Base-by-base conservation (phyloP, 305 asterid genomes). In the Ajuga reptans region DNA sequence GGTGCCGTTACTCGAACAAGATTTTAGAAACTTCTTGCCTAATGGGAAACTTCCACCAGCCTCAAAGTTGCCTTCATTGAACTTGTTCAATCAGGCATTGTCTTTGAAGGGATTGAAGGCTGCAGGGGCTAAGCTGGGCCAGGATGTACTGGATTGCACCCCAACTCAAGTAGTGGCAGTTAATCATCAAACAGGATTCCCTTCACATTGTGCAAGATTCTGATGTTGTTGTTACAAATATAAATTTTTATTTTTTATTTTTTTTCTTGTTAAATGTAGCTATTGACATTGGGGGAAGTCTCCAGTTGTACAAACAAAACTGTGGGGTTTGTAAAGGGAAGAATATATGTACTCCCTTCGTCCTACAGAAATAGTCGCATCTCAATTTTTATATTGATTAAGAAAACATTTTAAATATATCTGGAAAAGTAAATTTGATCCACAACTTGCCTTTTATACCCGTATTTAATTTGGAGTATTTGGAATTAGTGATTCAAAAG, bases 11-110 rank as follows among this genome's bases (percentile, higher is more conserved):
- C 2, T 92, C 80, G 80, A 84, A 33, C 78, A 84, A 45, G 97
- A 92, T 54, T 92, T 92, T 52, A 82, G 74, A 65, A 57, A 56
- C 5, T 63, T 79, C 6, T 59, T 90, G 81, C 98, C 97, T 4
- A 87, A 76, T 66, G 94, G 88, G 51, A 92, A 90, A 66, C 37
- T 92, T 74, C 98, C 98, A 0, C 78, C 96, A 0, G 97, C 92
- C 16, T 83, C 96, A 0, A 92, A 81, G 81, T 43, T 92, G 72
- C 97, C 98, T 0, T 81, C 92, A 0, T 41, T 92, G 68, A 90
- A 89, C 75, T 89, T 92, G 1, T 92, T 92, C 45, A 90, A 92
- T 5, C 97, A 87, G 72, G 89, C 97, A 0, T 81, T 90, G 83
- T 92, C 98, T 5, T 66, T 90, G 14, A 90, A 86, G 41, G 98